Evolutionary conservation across 2,329 filamentous ascomycete genomes (phyloP).

Genomic region (Xylariaceae sp.): DNA sequence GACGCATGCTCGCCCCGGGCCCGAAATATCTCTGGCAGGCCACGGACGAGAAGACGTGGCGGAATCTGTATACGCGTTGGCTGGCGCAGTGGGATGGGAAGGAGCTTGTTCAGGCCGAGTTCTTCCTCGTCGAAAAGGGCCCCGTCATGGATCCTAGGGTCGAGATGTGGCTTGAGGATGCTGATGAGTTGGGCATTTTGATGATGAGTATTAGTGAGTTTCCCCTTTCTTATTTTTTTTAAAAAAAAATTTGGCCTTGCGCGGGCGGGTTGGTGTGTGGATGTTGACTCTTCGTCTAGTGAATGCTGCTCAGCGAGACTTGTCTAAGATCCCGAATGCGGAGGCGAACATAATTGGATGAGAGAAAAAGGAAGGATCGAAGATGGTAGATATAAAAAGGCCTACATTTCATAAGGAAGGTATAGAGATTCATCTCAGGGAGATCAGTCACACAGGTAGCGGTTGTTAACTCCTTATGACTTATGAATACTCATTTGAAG

Average conservation of each 20-base stretch:
- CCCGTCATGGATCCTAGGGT: conserved; percentile 41
- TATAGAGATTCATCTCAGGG: no score
- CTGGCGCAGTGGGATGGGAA: conserved; percentile 44
- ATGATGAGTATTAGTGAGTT: conserved; percentile 44
- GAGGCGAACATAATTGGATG: conserved; percentile 8
- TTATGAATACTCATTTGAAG: no score
- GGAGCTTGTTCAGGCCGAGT: conserved; percentile 42
- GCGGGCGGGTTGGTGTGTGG: no score
- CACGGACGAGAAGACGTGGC: conserved; percentile 43
- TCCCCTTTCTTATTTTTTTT: background rate
- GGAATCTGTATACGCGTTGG: conserved; percentile 43
- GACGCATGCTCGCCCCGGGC: conserved; percentile 48
- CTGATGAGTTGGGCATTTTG: conserved; percentile 50
- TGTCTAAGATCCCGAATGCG: conserved; percentile 2
- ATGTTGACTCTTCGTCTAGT: conserved; percentile 16
- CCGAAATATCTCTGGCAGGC: conserved; percentile 49
- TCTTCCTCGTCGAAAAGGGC: conserved; percentile 40
- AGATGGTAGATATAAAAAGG: no score
- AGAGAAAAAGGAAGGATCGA: background rate
- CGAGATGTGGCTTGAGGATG: conserved; percentile 51
- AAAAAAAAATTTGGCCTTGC: no score
- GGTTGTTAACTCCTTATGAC: no score
- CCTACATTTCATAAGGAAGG: no score
- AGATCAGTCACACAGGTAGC: no score
- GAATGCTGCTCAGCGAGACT: conserved; percentile 19